These are phyloP conservation scores for Tolypocladium capitatum DNA, from an alignment of 2,329 filamentous ascomycete genomes.

Conservation along the genomic window DNA sequence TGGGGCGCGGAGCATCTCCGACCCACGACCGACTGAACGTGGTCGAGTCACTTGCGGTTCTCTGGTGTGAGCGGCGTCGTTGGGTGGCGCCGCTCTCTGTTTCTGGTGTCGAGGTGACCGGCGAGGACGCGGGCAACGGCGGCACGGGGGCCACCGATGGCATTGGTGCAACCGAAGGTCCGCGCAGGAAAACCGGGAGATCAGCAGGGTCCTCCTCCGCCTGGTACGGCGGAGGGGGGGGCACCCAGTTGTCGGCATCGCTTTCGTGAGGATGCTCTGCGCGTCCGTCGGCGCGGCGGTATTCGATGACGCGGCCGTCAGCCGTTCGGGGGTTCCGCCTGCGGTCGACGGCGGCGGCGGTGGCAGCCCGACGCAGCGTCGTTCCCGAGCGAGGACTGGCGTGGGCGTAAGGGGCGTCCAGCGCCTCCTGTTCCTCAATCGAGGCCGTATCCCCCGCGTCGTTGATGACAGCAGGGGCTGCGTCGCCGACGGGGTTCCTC, in stretches of 20 bases:
- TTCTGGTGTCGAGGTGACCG: background rate
- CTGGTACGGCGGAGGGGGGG: conserved; percentile 70
- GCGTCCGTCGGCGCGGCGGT: conserved; percentile 55
- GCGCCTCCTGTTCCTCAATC: conserved; percentile 44
- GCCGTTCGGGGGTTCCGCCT: conserved; percentile 48
- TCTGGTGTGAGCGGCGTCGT: conserved; percentile 15
- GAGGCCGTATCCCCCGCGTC: conserved; percentile 32
- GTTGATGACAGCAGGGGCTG: conserved; percentile 8
- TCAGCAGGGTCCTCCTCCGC: conserved; percentile 50
- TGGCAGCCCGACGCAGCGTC: conserved; percentile 59
- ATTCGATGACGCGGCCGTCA: conserved; percentile 41
- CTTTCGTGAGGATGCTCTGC: conserved; percentile 71
- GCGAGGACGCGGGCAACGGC: conserved; percentile 6
- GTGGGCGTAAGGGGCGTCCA: conserved; percentile 62
- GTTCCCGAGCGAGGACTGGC: conserved; percentile 56
- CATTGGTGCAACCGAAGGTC: conserved; percentile 26
- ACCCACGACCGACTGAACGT: conserved; percentile 12
- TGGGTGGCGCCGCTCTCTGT: conserved; percentile 2
- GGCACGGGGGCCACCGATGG: conserved; percentile 12
- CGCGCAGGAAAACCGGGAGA: conserved; percentile 41
- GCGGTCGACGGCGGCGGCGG: conserved; percentile 62
- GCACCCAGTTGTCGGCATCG: conserved; percentile 80
- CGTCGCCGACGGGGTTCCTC: conserved; percentile 8
- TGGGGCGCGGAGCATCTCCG: conserved; percentile 14
- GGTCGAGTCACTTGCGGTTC: conserved; percentile 23